Conservation (phyloP, 2,329 filamentous ascomycete species). For the Thielaviopsis ethacetica region DNA sequence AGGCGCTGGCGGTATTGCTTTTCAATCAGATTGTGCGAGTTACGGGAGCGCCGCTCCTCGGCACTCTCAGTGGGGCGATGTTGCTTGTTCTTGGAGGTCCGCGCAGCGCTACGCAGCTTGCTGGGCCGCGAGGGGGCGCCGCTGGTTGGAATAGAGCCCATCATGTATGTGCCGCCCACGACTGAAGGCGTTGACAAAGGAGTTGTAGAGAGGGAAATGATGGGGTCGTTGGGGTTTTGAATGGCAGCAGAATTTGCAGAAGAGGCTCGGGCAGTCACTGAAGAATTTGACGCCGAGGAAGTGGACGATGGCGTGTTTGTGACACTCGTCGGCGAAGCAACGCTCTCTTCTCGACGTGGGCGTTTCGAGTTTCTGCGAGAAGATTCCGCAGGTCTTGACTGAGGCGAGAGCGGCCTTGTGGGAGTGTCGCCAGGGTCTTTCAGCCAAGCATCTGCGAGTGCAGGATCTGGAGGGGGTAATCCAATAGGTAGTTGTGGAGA, state of each 20-base stretch:
- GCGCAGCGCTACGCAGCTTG: slow-evolving; percentile 18
- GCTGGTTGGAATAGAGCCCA: slow-evolving; percentile 9
- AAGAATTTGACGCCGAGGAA: slow-evolving; percentile 9
- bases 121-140: slow-evolving; percentile 5
- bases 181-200: slow-evolving; percentile 1
- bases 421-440: background rate
- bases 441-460: background rate
- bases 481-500: slow-evolving; percentile 2
- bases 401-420: background rate
- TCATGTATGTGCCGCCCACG: slow-evolving; percentile 8
- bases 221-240: background rate
- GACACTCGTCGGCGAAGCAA: background rate
- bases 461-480: slow-evolving; percentile 1
- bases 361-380: slow-evolving; percentile 2
- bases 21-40: slow-evolving; percentile 20
- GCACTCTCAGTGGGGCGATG: slow-evolving; percentile 16
- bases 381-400: background rate
- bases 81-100: slow-evolving; percentile 18
- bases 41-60: slow-evolving; percentile 18
- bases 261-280: background rate
- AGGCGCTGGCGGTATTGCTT: slow-evolving; percentile 21
- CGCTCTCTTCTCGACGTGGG: background rate
- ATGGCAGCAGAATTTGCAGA: background rate
- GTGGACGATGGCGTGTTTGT: background rate
- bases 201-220: background rate